A percentile compares a stretch with the other conserved stretches of the same genome.
Conservation (phyloP, 2,329 filamentous ascomycete genomes). For the Aspergillus awamori region DNA sequence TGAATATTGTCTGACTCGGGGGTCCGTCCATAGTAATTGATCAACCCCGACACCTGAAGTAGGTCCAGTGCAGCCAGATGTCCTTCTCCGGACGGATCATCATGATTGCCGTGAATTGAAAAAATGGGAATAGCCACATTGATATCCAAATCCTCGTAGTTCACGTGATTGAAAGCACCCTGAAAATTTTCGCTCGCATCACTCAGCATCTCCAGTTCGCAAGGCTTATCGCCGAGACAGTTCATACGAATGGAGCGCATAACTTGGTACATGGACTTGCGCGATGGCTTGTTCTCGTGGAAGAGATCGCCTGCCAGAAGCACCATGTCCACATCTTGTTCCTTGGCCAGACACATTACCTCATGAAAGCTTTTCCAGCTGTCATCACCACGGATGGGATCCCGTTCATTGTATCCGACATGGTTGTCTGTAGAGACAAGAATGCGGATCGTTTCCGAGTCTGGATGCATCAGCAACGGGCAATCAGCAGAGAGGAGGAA, state of each 20-base stretch:
- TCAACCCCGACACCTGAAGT: conserved; percentile 82
- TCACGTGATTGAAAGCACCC: conserved; percentile 87
- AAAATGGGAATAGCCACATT: conserved; percentile 97
- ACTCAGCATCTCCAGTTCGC: conserved; percentile 90
- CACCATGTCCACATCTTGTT: conserved; percentile 95
- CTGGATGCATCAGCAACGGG: conserved; percentile 33
- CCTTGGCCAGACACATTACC: conserved; percentile 83
- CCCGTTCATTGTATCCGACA: conserved; percentile 93
- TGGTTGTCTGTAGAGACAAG: conserved; percentile 95
- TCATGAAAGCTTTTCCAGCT: conserved; percentile 97
- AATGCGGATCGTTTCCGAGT: conserved; percentile 86
- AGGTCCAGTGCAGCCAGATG: conserved; percentile 89
- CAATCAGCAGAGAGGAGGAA: not conserved
- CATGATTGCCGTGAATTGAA: conserved; percentile 97
- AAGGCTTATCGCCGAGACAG: conserved; percentile 92
- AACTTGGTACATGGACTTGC: conserved; percentile 95
- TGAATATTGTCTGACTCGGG: conserved; percentile 92
- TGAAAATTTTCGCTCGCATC: conserved; percentile 91
- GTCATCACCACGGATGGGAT: conserved; percentile 92
- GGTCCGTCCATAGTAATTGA: conserved; percentile 95
- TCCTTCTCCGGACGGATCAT: conserved; percentile 95
- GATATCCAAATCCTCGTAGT: conserved; percentile 96
- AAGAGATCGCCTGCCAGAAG: conserved; percentile 93
- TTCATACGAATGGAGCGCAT: conserved; percentile 93
- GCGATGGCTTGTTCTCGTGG: conserved; percentile 95